Conservation (phyloP, 768 basidiomycete species). For the Russula virescens region DNA sequence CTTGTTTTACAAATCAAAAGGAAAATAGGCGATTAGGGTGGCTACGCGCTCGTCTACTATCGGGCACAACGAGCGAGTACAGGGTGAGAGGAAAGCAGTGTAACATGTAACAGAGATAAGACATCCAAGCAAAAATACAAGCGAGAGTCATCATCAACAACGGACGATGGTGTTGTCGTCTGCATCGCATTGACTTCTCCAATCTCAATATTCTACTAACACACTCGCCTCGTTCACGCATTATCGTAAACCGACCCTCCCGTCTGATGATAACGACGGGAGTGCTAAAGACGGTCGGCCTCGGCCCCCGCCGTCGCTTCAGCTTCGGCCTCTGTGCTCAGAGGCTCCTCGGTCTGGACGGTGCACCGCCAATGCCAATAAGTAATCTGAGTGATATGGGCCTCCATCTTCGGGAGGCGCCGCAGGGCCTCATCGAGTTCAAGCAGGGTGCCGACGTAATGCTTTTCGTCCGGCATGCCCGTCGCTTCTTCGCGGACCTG, state of each 20-base stretch:
- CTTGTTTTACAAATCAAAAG: no score
- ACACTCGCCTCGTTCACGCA: no score
- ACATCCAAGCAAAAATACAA: no score
- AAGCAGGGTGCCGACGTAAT: slow-evolving; percentile 42
- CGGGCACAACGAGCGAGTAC: background rate
- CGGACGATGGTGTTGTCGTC: no score
- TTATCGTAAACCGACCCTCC: background rate
- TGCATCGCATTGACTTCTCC: no score
- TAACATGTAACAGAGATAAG: no score
- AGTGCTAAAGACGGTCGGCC: background rate
- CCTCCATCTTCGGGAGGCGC: slow-evolving; percentile 30
- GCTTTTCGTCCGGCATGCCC: slow-evolving; percentile 52
- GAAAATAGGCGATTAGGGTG: no score
- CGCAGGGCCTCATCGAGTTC: slow-evolving; percentile 40
- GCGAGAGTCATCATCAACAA: no score
- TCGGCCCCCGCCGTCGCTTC: background rate
- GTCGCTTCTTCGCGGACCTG: slow-evolving; percentile 46
- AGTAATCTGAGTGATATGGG: slow-evolving; percentile 35
- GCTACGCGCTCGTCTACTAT: background rate
- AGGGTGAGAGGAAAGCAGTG: background rate
- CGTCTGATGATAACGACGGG: background rate
- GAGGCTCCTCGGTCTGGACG: background rate
- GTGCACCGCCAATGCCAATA: slow-evolving; percentile 34
- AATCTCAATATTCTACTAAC: no score
- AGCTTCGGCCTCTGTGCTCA: no score